Base-by-base conservation (phyloP, 2,329 filamentous ascomycete genomes). In the Cladobotryum mycophilum region DNA sequence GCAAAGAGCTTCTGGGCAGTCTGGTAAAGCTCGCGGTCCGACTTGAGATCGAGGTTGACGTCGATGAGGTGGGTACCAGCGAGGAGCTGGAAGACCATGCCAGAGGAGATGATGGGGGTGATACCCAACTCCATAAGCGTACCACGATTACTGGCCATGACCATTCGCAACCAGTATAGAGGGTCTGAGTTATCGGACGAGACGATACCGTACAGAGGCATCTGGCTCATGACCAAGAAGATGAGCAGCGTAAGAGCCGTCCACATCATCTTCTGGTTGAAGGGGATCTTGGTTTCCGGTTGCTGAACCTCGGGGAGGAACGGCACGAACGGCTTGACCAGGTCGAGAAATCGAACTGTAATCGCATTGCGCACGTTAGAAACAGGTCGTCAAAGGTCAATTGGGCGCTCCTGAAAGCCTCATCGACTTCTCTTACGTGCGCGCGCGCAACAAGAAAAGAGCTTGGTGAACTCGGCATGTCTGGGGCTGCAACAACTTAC, bases 141-240 rank as follows among this genome's bases (percentile, higher is more conserved):
- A 73, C 91, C 91, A 67, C 91, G 85, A 73, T 99, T 99, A 86
- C 89, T 96, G 68, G 93, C 93, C 82, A 97, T 84, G 85, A 99
- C 96, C 92, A 99, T 97, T 74, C 93, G 88, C 67, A 99, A 82
- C 93, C 93, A 99, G 84, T 99, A 99, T 66, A 99, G 81, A 62
- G 93, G 95, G 76, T 99, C 95, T 55, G 93, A 97, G 64, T 90
- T 96, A 75, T 93, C 88, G 66, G 93, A 99, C 51, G 93, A 99
- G 68, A 99, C 95, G 73, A 99, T 99, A 75, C 93, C 93, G 76
- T 99, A 99, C 56, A 93, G 78, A 59, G 93, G 91, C 93, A 99
- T 97, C 78, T 96, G 93, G 78, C 90, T 96, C 93, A 99, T 99
- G 74, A 99, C 90, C 81, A 99, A 78, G 84, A 99, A 99, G 77